phyloP scores from a whole-genome alignment of 2,329 filamentous ascomycete genomes.

The Hymenoscyphus salicellus region DNA sequence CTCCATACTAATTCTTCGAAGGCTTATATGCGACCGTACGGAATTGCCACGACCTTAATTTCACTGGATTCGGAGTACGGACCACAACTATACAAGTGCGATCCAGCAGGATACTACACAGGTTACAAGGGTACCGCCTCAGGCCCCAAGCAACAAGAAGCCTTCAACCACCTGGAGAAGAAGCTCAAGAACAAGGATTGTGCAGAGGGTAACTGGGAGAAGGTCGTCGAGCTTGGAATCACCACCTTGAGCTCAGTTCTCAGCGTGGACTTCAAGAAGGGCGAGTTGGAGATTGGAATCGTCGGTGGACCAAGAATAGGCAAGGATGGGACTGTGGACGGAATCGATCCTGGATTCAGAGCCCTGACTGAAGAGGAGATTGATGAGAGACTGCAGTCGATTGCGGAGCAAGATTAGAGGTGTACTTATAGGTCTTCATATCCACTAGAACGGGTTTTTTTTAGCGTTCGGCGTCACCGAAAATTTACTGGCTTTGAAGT shows the following conservation, averaged over 20 bases:
- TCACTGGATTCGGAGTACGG: constrained; percentile 89
- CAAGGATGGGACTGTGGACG: constrained; percentile 79
- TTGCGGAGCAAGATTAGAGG: constrained; percentile 92
- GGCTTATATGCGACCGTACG: constrained; percentile 98
- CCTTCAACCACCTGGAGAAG: constrained; percentile 97
- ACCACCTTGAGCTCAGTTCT: constrained; percentile 92
- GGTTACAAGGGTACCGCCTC: constrained; percentile 98
- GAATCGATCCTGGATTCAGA: constrained; percentile 75
- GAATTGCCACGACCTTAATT: constrained; percentile 92
- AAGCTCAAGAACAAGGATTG: constrained; percentile 99
- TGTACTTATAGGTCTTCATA: constrained; percentile 1
- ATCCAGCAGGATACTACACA: constrained; percentile 95
- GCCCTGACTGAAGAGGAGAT: constrained; percentile 96
- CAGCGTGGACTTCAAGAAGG: constrained; percentile 99
- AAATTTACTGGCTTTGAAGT: constrained; percentile 1
- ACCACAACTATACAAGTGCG: constrained; percentile 96
- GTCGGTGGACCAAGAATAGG: constrained; percentile 83
- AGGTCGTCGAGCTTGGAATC: constrained; percentile 96
- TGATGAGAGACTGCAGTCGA: constrained; percentile 94
- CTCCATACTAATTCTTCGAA: constrained; percentile 35
- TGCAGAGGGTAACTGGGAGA: constrained; percentile 90
- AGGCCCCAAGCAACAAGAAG: constrained; percentile 97
- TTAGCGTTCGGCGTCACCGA: constrained; percentile 7
- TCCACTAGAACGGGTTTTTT: constrained; percentile 2
- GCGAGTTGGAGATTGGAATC: constrained; percentile 95